These are phyloP conservation scores for Talaromyces sp. DNA, from an alignment of 2,329 filamentous ascomycete genomes.

Conservation along the genomic window DNA sequence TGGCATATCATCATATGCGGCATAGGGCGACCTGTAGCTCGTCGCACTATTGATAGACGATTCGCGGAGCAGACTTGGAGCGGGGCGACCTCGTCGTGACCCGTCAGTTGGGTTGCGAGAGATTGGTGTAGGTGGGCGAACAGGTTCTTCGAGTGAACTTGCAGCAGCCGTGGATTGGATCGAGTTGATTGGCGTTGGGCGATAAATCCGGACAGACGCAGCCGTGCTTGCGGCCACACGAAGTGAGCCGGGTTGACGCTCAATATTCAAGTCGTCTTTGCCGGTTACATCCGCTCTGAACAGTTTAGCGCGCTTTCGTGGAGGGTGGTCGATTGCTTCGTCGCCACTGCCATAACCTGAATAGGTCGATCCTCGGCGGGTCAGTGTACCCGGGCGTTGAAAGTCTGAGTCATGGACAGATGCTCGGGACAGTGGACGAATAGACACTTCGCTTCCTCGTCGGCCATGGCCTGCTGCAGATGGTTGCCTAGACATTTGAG, in stretches of 20 bases:
- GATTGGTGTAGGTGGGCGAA: constrained; percentile 47
- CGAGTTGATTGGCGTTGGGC: constrained; percentile 59
- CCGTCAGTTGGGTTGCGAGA: constrained; percentile 29
- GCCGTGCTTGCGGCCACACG: constrained; percentile 88
- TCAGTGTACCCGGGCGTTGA: constrained; percentile 24
- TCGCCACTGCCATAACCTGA: constrained; percentile 70
- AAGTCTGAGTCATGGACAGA: constrained; percentile 47
- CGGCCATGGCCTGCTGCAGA: constrained; percentile 25
- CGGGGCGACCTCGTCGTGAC: constrained; percentile 30
- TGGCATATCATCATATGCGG: constrained; percentile 33
- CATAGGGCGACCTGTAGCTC: constrained; percentile 42
- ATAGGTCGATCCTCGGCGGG: constrained; percentile 38
- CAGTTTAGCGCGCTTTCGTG: constrained; percentile 75
- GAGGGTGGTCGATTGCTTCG: constrained; percentile 57
- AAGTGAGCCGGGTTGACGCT: constrained; percentile 70
- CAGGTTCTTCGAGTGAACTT: constrained; percentile 41
- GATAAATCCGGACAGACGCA: constrained; percentile 78
- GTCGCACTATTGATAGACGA: constrained; percentile 52
- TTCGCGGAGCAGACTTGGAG: constrained; percentile 57
- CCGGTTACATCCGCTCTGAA: constrained; percentile 70
- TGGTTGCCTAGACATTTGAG: constrained; percentile 28
- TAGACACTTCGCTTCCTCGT: constrained; percentile 42
- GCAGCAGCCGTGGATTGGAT: constrained; percentile 27
- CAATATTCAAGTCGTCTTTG: constrained; percentile 63
- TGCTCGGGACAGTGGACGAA: constrained; percentile 59